Evolutionary conservation across 2,329 filamentous ascomycete species (phyloP).

Genomic region (Aspergillus sp.): DNA sequence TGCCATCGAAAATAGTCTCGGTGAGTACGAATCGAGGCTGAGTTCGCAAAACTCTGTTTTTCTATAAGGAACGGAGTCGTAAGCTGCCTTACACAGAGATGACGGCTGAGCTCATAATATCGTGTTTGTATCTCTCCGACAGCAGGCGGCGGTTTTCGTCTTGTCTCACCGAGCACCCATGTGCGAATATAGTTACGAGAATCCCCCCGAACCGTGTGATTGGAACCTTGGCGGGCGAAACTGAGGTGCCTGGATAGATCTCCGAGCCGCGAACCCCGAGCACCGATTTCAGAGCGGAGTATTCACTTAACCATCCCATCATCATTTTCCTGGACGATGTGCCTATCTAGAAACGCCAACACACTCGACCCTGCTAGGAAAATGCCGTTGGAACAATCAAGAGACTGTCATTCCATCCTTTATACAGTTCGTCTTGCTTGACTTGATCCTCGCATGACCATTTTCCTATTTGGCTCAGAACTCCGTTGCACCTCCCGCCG

Average conservation of each 20-base stretch:
- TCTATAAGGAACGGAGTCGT: background rate
- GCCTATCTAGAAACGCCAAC: no score
- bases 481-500: no score
- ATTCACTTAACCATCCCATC: no score
- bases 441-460: no score
- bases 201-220: background rate
- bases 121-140: background rate
- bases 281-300: no score
- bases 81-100: background rate
- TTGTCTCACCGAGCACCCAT: background rate
- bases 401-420: no score
- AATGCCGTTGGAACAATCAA: no score
- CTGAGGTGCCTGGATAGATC: background rate
- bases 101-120: background rate
- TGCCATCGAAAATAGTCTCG: background rate
- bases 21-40: background rate
- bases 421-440: no score
- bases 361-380: no score
- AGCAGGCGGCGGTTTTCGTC: background rate
- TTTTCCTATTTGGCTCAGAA: no score
- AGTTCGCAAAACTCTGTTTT: background rate
- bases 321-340: no score
- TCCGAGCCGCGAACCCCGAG: no score
- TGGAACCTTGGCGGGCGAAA: background rate
- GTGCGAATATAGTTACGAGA: background rate